Base-by-base conservation (phyloP, 2,329 filamentous ascomycete species). In the Colletotrichum incanum region DNA sequence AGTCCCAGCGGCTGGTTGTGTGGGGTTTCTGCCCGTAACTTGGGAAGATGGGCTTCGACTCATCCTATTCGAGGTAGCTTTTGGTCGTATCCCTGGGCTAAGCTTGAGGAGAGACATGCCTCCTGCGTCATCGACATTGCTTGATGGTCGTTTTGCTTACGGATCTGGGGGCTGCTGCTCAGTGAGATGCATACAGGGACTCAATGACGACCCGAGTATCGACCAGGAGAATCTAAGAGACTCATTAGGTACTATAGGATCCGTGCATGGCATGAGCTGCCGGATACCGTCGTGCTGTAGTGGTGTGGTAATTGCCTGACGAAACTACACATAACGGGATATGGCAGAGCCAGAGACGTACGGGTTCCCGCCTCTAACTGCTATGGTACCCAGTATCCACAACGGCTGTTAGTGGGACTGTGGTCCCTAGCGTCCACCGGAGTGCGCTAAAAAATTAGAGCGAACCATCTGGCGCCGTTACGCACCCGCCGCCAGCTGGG, bases 1-100 rank as follows among this genome's bases (percentile, higher is more conserved):
- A 47, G 37, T 20, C 65, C 54, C 60, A 47, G 69, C 39, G 52
- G 59, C 14, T 20, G 23, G 63, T 34, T 28, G 65, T 69, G 52
- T 64, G 69, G 65, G 59, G 67, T 52, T 54, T 56, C 39, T 54
- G 34, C 43, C 28, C 23, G 28, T 54, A 43, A 18, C 52, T 37
- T 18, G 11, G 41, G n/a, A 20, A 64, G 26, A 39, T 45, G 50
- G 18, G 65, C 52, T 64, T 23, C 41, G 50, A 59, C 58, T 60
- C 65, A 20, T 69, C 59, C n/a, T 52, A 26, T 68, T 50, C 47
- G 52, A 64, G 20, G 20, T 12, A 52, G 23, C 5, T 52, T 18
- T 41, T 69, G 58, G 49, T 41, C 45, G 45, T 43, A 7, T 55
- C n/a, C 31, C 9, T 54, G 47, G 16, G 23, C 60, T 37, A 9